Conservation (phyloP, 2,329 filamentous ascomycete species). For the Cercospora citrullina region DNA sequence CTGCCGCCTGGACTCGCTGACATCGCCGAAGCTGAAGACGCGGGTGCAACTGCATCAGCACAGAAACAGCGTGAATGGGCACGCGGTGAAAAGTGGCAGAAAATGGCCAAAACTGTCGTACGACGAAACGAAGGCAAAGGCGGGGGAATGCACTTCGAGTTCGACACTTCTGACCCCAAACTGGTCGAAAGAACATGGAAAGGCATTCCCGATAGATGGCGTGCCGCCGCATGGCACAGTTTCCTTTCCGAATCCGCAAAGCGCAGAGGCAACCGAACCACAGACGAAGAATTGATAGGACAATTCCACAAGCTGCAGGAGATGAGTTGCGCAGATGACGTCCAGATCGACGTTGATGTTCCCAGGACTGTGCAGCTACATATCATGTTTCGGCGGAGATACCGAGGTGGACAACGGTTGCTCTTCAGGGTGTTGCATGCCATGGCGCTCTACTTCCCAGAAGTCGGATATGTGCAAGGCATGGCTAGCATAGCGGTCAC, state of each 20-base stretch:
- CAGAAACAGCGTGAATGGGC: conserved; percentile 61
- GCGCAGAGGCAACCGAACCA: conserved; percentile 58
- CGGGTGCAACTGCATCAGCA: conserved; percentile 49
- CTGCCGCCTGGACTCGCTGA: conserved; percentile 55
- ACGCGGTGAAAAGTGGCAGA: conserved; percentile 66
- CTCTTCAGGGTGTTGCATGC: conserved; percentile 91
- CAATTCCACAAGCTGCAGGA: conserved; percentile 72
- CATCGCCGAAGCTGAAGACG: conserved; percentile 49
- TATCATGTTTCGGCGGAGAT: conserved; percentile 93
- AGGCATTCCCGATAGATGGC: conserved; percentile 94
- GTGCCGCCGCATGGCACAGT: conserved; percentile 88
- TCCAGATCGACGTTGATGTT: conserved; percentile 96
- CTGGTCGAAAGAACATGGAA: conserved; percentile 94
- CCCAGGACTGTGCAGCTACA: conserved; percentile 91
- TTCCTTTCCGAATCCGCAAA: conserved; percentile 80
- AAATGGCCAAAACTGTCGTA: conserved; percentile 58
- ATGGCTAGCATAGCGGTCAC: conserved; percentile 95
- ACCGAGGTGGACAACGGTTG: conserved; percentile 86
- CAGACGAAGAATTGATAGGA: conserved; percentile 70
- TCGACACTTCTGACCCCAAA: conserved; percentile 75
- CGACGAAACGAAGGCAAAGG: conserved; percentile 41
- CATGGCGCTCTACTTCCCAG: conserved; percentile 85
- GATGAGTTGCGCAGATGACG: conserved; percentile 79
- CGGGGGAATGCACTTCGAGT: conserved; percentile 69
- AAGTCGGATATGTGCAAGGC: conserved; percentile 93